These are phyloP conservation scores for Fusarium acutatum DNA, from an alignment of 2,329 filamentous ascomycete species.

Conservation along the genomic window DNA sequence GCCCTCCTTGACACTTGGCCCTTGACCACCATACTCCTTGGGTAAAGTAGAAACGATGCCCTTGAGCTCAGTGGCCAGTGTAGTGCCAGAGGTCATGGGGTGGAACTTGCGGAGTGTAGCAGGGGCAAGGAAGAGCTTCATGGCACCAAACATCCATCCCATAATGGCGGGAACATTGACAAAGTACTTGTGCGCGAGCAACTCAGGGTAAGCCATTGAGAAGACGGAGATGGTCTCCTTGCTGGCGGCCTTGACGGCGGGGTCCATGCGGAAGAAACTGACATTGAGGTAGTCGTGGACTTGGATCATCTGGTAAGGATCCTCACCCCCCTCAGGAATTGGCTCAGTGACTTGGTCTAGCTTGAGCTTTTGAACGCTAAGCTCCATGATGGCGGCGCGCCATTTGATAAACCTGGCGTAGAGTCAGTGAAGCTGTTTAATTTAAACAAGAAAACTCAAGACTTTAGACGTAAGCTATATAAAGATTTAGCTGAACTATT, in stretches of 20 bases:
- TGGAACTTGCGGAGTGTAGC: conserved; percentile 84
- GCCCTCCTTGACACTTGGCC: conserved; percentile 53
- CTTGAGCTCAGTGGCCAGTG: conserved; percentile 69
- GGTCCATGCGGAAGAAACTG: conserved; percentile 84
- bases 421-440: conserved; percentile 13
- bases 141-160: conserved; percentile 82
- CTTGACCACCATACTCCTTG: conserved; percentile 81
- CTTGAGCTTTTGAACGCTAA: conserved; percentile 78
- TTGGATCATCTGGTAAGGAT: conserved; percentile 91
- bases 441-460: not conserved
- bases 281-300: conserved; percentile 93
- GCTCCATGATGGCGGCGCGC: conserved; percentile 91
- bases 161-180: conserved; percentile 92
- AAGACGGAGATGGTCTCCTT: conserved; percentile 85
- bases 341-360: conserved; percentile 73
- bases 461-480: not conserved
- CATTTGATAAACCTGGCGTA: conserved; percentile 80
- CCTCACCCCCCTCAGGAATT: conserved; percentile 77
- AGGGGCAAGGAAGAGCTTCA: conserved; percentile 78
- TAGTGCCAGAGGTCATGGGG: conserved; percentile 76
- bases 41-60: conserved; percentile 72
- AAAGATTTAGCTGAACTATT: not conserved
- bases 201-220: conserved; percentile 85
- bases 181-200: conserved; percentile 88
- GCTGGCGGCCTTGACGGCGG: conserved; percentile 77